Evolutionary conservation across 768 basidiomycete genomes (phyloP).

Genomic region (Mycena olivaceomarginata): DNA sequence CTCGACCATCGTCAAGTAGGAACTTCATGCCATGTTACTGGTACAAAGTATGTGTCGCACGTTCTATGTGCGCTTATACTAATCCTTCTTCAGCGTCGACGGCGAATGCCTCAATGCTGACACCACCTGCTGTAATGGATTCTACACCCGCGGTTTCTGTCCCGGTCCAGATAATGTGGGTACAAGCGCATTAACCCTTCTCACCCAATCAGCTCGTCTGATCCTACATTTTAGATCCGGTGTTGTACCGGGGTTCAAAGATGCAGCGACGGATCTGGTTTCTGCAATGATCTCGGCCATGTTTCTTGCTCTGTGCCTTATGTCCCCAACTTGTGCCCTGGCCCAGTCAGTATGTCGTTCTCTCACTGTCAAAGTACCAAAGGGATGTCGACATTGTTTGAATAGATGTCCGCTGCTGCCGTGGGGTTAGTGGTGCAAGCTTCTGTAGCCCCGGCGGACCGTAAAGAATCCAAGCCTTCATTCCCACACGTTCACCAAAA

Average conservation of each 20-base stretch:
- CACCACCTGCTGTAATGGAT: neutral
- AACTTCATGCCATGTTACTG: too few species aligned
- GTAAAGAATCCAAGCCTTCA: neutral
- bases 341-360: neutral
- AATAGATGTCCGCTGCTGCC: neutral
- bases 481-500: neutral
- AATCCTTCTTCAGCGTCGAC: neutral
- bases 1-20: neutral
- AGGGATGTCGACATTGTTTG: neutral
- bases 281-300: constrained; percentile 11
- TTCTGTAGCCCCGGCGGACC: constrained; percentile 5
- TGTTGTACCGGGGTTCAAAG: neutral
- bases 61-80: neutral
- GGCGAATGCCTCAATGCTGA: neutral
- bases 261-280: neutral
- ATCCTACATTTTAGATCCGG: neutral
- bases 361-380: neutral
- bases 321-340: too few species aligned
- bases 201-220: neutral
- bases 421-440: neutral
- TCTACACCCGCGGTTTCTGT: neutral
- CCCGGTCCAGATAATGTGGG: too few species aligned
- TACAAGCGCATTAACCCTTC: neutral
- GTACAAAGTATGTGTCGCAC: neutral
- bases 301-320: constrained; percentile 1